Conservation (phyloP, 495 filamentous ascomycete genomes). For the Pyronema domesticum region DNA sequence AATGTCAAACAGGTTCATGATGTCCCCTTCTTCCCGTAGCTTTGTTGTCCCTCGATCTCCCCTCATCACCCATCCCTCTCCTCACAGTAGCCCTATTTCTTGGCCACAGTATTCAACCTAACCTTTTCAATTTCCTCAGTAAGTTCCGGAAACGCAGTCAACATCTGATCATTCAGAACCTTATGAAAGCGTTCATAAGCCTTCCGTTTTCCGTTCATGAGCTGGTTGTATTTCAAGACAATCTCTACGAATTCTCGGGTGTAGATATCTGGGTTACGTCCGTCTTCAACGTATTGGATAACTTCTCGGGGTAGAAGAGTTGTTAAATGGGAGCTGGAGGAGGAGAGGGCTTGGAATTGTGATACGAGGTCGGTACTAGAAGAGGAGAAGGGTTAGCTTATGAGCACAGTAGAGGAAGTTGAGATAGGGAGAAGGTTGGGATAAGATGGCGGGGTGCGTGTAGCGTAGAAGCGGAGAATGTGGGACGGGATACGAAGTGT, state of each 20-base stretch:
- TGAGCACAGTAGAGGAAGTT: conserved; percentile 13
- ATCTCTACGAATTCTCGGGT: conserved; percentile 93
- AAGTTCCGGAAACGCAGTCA: conserved; percentile 57
- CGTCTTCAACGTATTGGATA: conserved; percentile 78
- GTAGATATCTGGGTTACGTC: conserved; percentile 95
- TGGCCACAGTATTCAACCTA: no score
- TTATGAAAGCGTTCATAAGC: conserved; percentile 70
- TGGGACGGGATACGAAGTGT: no score
- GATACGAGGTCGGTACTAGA: conserved; percentile 27
- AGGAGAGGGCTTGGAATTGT: conserved; percentile 31
- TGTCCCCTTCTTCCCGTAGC: no score
- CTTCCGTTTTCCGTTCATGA: conserved; percentile 62
- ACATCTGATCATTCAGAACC: conserved; percentile 64
- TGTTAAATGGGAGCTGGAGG: conserved; percentile 31
- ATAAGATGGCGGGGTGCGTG: no score
- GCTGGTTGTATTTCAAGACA: conserved; percentile 66
- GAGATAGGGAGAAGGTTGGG: conserved; percentile 11
- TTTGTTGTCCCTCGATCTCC: no score
- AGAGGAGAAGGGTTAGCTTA: conserved; percentile 24
- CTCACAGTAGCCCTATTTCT: no score
- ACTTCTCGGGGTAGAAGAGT: conserved; percentile 61
- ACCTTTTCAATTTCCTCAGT: conserved; percentile 49
- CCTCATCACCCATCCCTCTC: no score
- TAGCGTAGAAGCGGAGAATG: no score
- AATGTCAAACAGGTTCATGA: no score